These are phyloP conservation scores for Cryptococcus deneoformans DNA, from an alignment of 1,284 basidiomycete genomes.

Conservation along the genomic window DNA sequence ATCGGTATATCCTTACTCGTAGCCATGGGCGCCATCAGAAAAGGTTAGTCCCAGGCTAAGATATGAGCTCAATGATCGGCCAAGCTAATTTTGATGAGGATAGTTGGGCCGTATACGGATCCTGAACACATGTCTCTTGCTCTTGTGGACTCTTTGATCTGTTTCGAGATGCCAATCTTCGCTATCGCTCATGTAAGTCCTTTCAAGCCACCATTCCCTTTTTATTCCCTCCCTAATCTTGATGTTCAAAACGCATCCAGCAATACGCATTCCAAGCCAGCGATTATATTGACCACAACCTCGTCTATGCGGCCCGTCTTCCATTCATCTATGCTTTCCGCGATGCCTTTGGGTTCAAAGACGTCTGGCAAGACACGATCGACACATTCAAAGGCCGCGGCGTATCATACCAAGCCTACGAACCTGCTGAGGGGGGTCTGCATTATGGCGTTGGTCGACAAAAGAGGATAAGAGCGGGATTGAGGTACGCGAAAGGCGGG, in stretches of 20 bases:
- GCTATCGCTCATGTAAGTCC: conserved; percentile 71
- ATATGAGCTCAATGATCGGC: not conserved
- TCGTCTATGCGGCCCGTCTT: conserved; percentile 77
- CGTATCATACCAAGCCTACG: conserved; percentile 93
- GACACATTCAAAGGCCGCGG: conserved; percentile 81
- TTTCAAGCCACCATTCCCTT: not conserved
- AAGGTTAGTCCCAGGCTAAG: conserved; percentile 43
- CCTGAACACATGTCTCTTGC: conserved; percentile 87
- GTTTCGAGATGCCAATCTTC: conserved; percentile 97
- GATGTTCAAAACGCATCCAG: conserved; percentile 6
- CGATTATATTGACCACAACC: conserved; percentile 71
- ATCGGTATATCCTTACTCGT: conserved; percentile 85
- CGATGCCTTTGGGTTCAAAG: conserved; percentile 80
- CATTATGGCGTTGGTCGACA: conserved; percentile 80
- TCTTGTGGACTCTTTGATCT: conserved; percentile 84
- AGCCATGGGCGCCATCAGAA: conserved; percentile 69
- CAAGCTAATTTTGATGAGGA: conserved; percentile 8
- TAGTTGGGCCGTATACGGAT: conserved; percentile 81
- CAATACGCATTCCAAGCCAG: conserved; percentile 53
- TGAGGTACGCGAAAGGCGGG: conserved; percentile 86
- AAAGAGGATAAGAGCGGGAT: conserved; percentile 77
- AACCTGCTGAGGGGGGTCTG: conserved; percentile 88
- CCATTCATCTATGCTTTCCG: conserved; percentile 80
- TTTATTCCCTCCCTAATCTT: conserved; percentile 3
- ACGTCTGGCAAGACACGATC: conserved; percentile 83